Conservation (phyloP, 768 basidiomycete species). For the Mycena vulgaris region DNA sequence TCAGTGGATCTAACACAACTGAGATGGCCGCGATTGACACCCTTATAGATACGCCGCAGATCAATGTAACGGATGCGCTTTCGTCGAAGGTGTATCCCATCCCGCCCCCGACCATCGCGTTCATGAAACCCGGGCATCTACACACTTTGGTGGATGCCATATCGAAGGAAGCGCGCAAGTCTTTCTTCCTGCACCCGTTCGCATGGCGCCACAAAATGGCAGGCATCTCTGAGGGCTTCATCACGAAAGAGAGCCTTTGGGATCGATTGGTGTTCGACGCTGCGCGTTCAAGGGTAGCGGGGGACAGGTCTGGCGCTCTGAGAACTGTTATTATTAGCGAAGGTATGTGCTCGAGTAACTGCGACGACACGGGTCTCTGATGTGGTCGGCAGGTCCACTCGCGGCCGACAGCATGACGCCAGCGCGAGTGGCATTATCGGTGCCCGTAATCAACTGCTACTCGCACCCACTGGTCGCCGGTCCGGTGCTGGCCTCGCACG, state of each 20-base stretch:
- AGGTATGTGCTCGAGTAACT: constrained; percentile 60
- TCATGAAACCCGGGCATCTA: constrained; percentile 78
- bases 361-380: not conserved
- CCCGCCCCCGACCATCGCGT: constrained; percentile 85
- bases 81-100: constrained; percentile 67
- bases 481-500: constrained; percentile 87
- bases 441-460: constrained; percentile 80
- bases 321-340: constrained; percentile 81
- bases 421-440: constrained; percentile 80
- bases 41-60: constrained; percentile 39
- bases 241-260: constrained; percentile 88
- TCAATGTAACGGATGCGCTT: constrained; percentile 64
- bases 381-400: constrained; percentile 59
- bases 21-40: not conserved
- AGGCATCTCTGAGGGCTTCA: constrained; percentile 77
- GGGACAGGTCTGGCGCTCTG: constrained; percentile 72
- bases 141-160: constrained; percentile 68
- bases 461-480: constrained; percentile 77
- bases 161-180: constrained; percentile 66
- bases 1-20: constrained; percentile 42
- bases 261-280: constrained; percentile 83
- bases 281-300: constrained; percentile 73
- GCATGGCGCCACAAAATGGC: constrained; percentile 87
- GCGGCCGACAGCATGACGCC: constrained; percentile 67
- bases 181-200: constrained; percentile 69